A percentile compares a stretch with the other conserved stretches of the same genome.
Evolutionary conservation across 2,329 filamentous ascomycete genomes (phyloP).

Genomic region (Venturia nashicola): DNA sequence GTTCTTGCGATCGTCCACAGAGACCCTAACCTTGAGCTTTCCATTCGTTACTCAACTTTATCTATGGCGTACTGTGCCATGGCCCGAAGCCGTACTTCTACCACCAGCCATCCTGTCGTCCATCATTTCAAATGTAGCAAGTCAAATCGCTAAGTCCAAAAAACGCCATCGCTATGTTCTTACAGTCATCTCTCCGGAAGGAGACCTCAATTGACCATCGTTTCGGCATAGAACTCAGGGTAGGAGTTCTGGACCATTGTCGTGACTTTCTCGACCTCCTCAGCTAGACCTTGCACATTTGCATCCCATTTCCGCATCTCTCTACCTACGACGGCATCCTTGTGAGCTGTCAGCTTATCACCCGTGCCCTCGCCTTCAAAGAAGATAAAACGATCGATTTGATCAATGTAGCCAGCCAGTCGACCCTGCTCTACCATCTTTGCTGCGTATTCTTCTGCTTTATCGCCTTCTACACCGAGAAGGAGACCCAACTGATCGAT

Average conservation of each 20-base stretch:
- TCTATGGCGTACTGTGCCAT: too few species aligned
- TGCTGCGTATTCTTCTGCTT: slow-evolving; percentile 83
- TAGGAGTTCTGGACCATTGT: slow-evolving; percentile 70
- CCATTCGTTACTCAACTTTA: too few species aligned
- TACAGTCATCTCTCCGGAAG: not conserved
- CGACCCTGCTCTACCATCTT: slow-evolving; percentile 94
- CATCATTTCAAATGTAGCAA: not conserved
- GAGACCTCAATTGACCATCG: slow-evolving; percentile 20
- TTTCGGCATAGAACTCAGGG: slow-evolving; percentile 45
- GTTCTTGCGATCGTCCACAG: too few species aligned
- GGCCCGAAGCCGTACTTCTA: too few species aligned
- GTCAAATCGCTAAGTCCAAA: not conserved
- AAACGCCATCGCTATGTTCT: slow-evolving; percentile 3
- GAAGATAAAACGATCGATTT: slow-evolving; percentile 78
- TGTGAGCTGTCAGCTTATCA: slow-evolving; percentile 54
- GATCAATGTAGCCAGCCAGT: slow-evolving; percentile 79
- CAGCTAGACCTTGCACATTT: slow-evolving; percentile 73
- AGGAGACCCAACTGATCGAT: slow-evolving; percentile 60
- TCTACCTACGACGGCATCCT: slow-evolving; percentile 46
- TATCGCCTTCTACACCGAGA: slow-evolving; percentile 64
- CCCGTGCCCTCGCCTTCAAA: slow-evolving; percentile 66
- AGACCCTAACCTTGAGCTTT: too few species aligned
- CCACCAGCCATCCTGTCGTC: not conserved
- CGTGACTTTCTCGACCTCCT: slow-evolving; percentile 80
- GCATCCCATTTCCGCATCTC: slow-evolving; percentile 79